A percentile compares a stretch with the other conserved stretches of the same genome.
Evolutionary conservation across 495 filamentous ascomycete genomes (phyloP).

Genomic region (Parathielavia hyrcaniae): DNA sequence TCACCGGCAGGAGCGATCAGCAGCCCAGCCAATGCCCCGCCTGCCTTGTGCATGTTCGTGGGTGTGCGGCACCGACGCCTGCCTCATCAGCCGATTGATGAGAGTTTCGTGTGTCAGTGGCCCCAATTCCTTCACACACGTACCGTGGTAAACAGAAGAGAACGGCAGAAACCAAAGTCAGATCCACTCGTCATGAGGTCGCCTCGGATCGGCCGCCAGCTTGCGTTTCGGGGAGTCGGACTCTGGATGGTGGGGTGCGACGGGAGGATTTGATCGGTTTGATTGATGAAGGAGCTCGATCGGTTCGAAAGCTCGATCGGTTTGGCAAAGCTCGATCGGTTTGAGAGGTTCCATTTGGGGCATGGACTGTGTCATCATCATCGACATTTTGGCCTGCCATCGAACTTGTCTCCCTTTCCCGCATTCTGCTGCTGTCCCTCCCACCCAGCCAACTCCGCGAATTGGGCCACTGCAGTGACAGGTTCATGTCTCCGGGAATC

Average conservation of each 20-base stretch:
- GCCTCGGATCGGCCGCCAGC: neutral
- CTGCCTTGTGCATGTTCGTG: neutral
- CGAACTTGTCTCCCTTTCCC: neutral
- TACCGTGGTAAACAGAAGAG: no score
- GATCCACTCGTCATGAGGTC: neutral
- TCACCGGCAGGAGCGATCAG: neutral
- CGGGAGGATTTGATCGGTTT: neutral
- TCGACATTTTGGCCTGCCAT: constrained; percentile 13
- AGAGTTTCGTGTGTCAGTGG: neutral
- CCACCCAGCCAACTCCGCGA: neutral
- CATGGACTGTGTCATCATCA: constrained; percentile 4
- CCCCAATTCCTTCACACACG: no score
- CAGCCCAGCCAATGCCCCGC: constrained; percentile 10
- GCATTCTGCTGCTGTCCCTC: constrained; percentile 14
- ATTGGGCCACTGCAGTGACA: neutral
- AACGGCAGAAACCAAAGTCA: no score
- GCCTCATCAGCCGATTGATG: neutral
- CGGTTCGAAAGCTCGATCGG: no score
- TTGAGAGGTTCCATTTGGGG: no score
- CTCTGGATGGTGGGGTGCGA: constrained; percentile 1
- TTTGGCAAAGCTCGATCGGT: no score
- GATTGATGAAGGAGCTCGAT: no score
- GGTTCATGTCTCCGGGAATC: neutral
- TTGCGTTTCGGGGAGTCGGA: constrained; percentile 10
- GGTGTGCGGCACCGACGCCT: constrained; percentile 5